Conservation (phyloP, 495 filamentous ascomycete species). For the Penicillium malachiteum region DNA sequence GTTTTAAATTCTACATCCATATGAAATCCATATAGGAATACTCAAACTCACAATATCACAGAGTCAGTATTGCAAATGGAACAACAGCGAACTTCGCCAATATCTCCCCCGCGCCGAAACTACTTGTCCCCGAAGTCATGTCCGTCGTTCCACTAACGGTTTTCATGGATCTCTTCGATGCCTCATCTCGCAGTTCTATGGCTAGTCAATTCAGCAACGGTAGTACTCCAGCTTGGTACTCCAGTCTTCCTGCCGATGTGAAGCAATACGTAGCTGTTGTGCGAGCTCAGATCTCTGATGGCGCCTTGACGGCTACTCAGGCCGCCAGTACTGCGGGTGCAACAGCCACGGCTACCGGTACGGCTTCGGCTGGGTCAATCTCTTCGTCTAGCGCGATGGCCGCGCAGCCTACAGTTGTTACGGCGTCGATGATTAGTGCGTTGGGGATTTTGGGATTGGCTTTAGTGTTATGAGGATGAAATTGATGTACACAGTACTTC, state of each 20-base stretch:
- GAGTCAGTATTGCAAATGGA: conserved; percentile 13
- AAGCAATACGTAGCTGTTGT: conserved; percentile 36
- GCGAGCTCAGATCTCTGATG: conserved; percentile 25
- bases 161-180: conserved; percentile 26
- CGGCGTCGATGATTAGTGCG: conserved; percentile 23
- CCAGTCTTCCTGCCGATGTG: conserved; percentile 26
- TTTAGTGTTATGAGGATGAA: conserved; percentile 19
- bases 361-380: conserved; percentile 7
- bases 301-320: conserved; percentile 28
- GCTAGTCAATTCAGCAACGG: conserved; percentile 34
- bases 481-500: no score
- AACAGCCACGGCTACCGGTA: not conserved
- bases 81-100: conserved; percentile 30
- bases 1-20: not conserved
- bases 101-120: conserved; percentile 29
- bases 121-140: conserved; percentile 30
- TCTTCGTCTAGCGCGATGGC: conserved; percentile 17
- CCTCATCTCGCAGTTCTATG: conserved; percentile 27
- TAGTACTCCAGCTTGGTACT: conserved; percentile 33
- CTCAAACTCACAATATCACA: not conserved
- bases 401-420: conserved; percentile 19
- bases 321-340: conserved; percentile 8
- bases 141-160: conserved; percentile 28
- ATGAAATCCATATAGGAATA: not conserved
- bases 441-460: conserved; percentile 27